Evolutionary conservation across 306 rosid species (phyloP), one percentile per base, ranked within the genome.

Genomic region (Quercus dentata): DNA sequence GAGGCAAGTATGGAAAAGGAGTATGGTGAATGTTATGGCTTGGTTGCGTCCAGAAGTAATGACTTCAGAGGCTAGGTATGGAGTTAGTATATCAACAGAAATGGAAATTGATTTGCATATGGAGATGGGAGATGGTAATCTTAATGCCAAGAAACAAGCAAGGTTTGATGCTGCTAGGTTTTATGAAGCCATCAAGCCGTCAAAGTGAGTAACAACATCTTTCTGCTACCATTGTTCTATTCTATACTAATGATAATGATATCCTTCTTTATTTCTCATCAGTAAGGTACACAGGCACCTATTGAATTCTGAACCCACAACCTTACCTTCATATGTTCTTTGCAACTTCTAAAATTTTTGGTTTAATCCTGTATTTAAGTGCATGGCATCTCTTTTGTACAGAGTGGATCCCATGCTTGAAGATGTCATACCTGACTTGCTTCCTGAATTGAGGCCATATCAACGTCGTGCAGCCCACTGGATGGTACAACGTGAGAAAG

Each of bases 391-490:
- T 86, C 62, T 74, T 90, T 77, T 82, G 76, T 79, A 56, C 81
- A 95, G 98, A 89, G 69, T 68, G 28, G 94, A 89, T 61, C 89
- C 93, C 72, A 90, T 87, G 97, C 92, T 95, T 56, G 86, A 85
- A 79, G 89, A 87, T 77, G 91, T 86, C 85, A 84, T 91, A 78
- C 91, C 94, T 23, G 90, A 86, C 79, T 85, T 95, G 90, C 94
- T 92, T 88, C 96, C 97, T 64, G 92, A 89, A 75, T 76, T 95
- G 87, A 89, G 97, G 83, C 98, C 98, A 44, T 95, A 91, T 86
- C 99, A 92, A 83, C 80, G 93, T 64, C 97, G 96, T 76, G 99
- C 99, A 78, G 96, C 94, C 88, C 88, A 85, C 75, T 95, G 99
- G 99, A 95, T 95, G 99, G 90, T 92, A 71, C 83, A 89, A 83